phyloP scores from a whole-genome alignment of 225 moss, liverwort and hornwort genomes.

The Physcomitrium patens region DNA sequence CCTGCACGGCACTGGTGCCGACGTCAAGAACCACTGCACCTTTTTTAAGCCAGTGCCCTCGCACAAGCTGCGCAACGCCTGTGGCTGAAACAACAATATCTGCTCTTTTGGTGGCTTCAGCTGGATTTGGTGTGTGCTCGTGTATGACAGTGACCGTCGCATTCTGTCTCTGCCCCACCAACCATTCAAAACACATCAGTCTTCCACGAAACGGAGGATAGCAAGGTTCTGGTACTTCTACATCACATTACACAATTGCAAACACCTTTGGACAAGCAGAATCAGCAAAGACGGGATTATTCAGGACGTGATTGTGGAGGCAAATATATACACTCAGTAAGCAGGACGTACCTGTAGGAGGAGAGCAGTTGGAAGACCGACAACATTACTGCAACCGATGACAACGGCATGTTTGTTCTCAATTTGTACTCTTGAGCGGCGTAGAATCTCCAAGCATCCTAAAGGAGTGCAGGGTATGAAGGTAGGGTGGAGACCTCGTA shows the following conservation, averaged over 20 bases:
- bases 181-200: conserved; percentile 16
- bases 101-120: conserved; percentile 65
- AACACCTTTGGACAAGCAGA: background rate
- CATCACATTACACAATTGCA: too few relatives aligned
- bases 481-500: conserved; percentile 58
- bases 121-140: conserved; percentile 74
- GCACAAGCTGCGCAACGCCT: conserved; percentile 83
- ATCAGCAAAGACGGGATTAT: background rate
- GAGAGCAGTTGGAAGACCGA: conserved; percentile 82
- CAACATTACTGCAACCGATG: conserved; percentile 84
- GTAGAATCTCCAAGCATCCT: conserved; percentile 76
- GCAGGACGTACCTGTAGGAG: conserved; percentile 69
- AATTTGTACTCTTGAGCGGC: conserved; percentile 69
- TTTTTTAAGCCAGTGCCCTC: conserved; percentile 91
- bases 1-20: conserved; percentile 79
- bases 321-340: too few relatives aligned
- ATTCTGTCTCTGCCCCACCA: conserved; percentile 69
- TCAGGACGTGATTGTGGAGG: too few relatives aligned
- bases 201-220: background rate
- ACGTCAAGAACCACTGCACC: conserved; percentile 95
- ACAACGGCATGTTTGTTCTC: conserved; percentile 85
- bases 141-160: conserved; percentile 87
- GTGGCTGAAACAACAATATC: conserved; percentile 93
- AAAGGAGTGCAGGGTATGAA: conserved; percentile 92
- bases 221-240: too few relatives aligned